These are phyloP conservation scores for Epichloe glyceriae DNA, from an alignment of 2,329 filamentous ascomycete species.

Conservation along the genomic window DNA sequence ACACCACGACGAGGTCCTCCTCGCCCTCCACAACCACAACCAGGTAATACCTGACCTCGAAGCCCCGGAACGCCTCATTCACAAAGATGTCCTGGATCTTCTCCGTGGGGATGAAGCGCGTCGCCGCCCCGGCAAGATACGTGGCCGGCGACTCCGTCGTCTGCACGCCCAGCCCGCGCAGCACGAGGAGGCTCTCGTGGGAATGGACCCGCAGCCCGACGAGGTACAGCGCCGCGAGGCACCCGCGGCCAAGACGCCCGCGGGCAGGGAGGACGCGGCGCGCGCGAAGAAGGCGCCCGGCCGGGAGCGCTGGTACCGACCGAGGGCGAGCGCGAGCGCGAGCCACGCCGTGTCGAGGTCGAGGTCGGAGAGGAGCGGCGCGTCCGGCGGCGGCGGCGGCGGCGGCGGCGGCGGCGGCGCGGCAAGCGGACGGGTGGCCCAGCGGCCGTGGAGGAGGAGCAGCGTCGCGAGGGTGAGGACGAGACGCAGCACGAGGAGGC, in stretches of 20 bases:
- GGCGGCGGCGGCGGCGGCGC: conserved; percentile 9
- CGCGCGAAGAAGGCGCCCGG: conserved; percentile 18
- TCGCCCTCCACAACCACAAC: conserved; percentile 84
- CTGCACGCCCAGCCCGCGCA: conserved; percentile 83
- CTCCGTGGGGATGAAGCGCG: conserved; percentile 69
- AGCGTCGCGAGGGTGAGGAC: conserved; percentile 29
- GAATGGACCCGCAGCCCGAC: conserved; percentile 34
- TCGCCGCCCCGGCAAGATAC: conserved; percentile 40
- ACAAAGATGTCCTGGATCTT: conserved; percentile 89
- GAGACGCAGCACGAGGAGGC: conserved; percentile 31
- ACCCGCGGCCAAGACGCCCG: conserved; percentile 26
- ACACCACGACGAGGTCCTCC: conserved; percentile 84
- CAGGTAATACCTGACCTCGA: conserved; percentile 82
- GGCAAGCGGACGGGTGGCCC: conserved; percentile 22
- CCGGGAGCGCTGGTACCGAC: conserved; percentile 17
- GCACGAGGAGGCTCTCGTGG: conserved; percentile 77
- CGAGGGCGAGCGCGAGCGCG: conserved; percentile 14
- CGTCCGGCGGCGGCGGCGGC: conserved; percentile 7
- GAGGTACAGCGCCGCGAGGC: conserved; percentile 26
- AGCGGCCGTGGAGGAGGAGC: conserved; percentile 37
- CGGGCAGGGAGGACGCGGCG: conserved; percentile 23
- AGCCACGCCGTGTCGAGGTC: conserved; percentile 11
- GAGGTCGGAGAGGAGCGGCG: conserved; percentile 1
- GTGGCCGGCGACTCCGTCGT: conserved; percentile 53
- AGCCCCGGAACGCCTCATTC: conserved; percentile 87